Percentiles rank a stretch among this genome's conserved stretches.
Conservation (phyloP, 2,329 filamentous ascomycete species). For the Rosellinia necatrix region DNA sequence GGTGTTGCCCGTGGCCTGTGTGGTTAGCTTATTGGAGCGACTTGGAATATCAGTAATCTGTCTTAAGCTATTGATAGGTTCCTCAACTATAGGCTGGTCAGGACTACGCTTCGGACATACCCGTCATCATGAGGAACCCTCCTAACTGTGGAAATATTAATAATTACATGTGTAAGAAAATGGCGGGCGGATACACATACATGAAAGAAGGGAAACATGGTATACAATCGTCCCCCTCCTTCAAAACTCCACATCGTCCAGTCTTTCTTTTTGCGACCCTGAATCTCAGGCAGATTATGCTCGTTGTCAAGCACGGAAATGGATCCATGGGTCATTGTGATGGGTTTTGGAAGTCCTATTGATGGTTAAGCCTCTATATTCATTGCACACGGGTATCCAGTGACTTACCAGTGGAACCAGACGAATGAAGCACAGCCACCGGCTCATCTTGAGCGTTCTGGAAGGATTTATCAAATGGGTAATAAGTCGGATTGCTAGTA, state of each 20-base stretch:
- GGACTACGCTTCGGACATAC: no score
- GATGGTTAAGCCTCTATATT: neutral
- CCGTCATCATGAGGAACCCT: slow-evolving; percentile 22
- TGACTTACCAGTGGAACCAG: slow-evolving; percentile 35
- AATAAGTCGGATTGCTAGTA: slow-evolving; percentile 18
- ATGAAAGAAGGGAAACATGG: slow-evolving; percentile 33
- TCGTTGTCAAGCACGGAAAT: slow-evolving; percentile 28
- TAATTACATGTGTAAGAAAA: neutral
- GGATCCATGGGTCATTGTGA: slow-evolving; percentile 30
- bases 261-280: slow-evolving; percentile 27
- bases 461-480: slow-evolving; percentile 29
- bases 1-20: no score
- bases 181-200: slow-evolving; percentile 15
- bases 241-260: slow-evolving; percentile 28
- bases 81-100: no score
- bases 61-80: no score
- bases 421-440: slow-evolving; percentile 33
- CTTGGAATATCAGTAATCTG: no score
- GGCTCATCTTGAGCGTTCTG: slow-evolving; percentile 31
- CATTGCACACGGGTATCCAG: neutral
- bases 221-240: slow-evolving; percentile 29
- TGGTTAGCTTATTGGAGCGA: neutral
- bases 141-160: slow-evolving; percentile 22
- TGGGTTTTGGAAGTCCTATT: slow-evolving; percentile 30
- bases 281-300: slow-evolving; percentile 21